Conservation (phyloP, 371 early-diverging fungal genomes). For the Actinomortierella wolfii region DNA sequence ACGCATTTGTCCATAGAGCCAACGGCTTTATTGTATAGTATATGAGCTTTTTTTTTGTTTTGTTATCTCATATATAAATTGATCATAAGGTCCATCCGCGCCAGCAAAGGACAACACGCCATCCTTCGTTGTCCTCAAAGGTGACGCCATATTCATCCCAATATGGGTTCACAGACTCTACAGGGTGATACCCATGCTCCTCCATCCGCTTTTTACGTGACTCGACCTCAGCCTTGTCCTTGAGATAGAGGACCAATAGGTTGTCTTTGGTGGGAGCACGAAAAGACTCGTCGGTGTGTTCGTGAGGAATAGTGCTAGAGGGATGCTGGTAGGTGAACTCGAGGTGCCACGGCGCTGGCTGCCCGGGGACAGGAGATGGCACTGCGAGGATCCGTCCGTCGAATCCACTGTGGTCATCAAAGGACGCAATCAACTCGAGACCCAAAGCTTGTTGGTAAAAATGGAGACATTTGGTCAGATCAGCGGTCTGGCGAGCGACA, state of each 20-base stretch:
- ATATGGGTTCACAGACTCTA: constrained; percentile 16
- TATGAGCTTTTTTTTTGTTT: too few species aligned
- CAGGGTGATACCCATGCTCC: constrained; percentile 16
- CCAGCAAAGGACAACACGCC: constrained; percentile 14
- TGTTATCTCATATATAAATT: too few species aligned
- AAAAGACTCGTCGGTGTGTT: constrained; percentile 4
- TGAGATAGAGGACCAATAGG: constrained; percentile 18
- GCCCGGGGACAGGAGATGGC: constrained; percentile 1
- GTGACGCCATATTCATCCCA: constrained; percentile 29
- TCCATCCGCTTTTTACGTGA: constrained; percentile 11
- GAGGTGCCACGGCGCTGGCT: constrained; percentile 21
- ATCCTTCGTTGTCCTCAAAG: constrained; percentile 27
- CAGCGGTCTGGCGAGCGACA: constrained; percentile 15
- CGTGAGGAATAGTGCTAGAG: too few species aligned
- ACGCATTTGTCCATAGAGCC: too few species aligned
- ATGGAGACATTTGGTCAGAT: constrained; percentile 8
- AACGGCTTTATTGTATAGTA: too few species aligned
- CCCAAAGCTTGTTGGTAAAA: constrained; percentile 17
- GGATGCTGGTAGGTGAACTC: constrained; percentile 13
- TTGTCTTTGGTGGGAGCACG: constrained; percentile 26
- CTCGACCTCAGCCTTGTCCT: constrained; percentile 11
- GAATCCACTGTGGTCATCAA: constrained; percentile 24
- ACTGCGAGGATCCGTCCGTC: constrained; percentile 23
- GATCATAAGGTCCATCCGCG: constrained; percentile 10
- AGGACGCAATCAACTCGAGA: constrained; percentile 14